Conservation (phyloP, 306 rosid genomes). For the Cicer chorassanicum region DNA sequence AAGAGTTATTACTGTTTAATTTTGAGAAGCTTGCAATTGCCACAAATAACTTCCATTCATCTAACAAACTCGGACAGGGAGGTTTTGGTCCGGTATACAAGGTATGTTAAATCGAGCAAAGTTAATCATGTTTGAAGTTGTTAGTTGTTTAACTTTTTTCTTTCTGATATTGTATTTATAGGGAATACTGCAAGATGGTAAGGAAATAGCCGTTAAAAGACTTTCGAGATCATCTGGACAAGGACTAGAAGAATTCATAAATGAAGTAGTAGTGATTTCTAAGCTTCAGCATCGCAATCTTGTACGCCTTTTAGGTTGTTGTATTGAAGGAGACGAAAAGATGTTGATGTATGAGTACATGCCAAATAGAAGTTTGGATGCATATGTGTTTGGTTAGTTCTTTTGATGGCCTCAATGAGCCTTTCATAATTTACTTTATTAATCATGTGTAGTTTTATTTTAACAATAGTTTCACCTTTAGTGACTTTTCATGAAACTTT, state of each 20-base stretch:
- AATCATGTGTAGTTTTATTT: too few species aligned
- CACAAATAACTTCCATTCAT: constrained; percentile 48
- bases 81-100: constrained; percentile 49
- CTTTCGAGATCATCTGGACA: constrained; percentile 47
- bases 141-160: not conserved
- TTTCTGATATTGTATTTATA: not conserved
- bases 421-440: not conserved
- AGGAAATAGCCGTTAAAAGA: constrained; percentile 49
- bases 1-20: constrained; percentile 20
- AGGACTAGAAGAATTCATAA: constrained; percentile 50
- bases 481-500: not conserved
- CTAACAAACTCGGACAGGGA: constrained; percentile 50
- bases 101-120: constrained; percentile 26
- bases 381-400: constrained; percentile 47
- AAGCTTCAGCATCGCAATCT: constrained; percentile 53
- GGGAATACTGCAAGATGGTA: constrained; percentile 42
- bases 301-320: constrained; percentile 46
- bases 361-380: constrained; percentile 47
- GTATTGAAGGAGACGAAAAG: constrained; percentile 46
- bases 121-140: not conserved
- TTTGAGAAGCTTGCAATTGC: constrained; percentile 44
- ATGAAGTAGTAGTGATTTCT: constrained; percentile 45
- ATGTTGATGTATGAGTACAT: constrained; percentile 49
- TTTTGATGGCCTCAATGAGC: not conserved
- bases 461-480: not conserved